Evolutionary conservation across 495 filamentous ascomycete species (phyloP), one percentile per base, ranked within the genome.

Genomic region (Tirmania nivea): DNA sequence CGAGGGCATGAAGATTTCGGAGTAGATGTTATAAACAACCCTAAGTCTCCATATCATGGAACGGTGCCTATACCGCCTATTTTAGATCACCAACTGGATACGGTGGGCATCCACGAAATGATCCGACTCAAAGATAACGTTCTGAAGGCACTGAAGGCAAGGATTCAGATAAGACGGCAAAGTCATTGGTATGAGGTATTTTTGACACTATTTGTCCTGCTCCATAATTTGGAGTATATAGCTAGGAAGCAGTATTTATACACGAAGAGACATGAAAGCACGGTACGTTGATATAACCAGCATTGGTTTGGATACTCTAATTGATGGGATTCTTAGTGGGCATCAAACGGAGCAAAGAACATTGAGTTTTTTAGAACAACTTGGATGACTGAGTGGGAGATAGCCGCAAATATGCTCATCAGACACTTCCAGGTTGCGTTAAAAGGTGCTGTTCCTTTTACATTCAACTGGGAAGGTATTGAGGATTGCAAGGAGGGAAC

Each of bases 81-180:
- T 31, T 69, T 77, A 68, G 71, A 71, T 12, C 71, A 72, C 17
- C 74, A 77, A 57, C 66, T 77, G 16, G 72, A 75, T 51, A 65
- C 70, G 52, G 62, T 75, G 34, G 59, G 75, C 34, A 75, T 75
- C 39, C 67, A 66, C 53, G 67, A 71, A 49, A 64, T 77, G 39
- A 69, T 73, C 42, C 67, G 68, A 35, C 63, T 75, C 20, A 70
- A 73, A 56, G 65, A 68, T 36, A 69, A 72, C 58, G 71, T 69
- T 11, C 67, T 70, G 52, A 69, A 69, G 21, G 71, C 73, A 55
- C 74, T 72, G 59, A 52, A 52, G 37, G 36, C 36, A 10, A 25
- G 49, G 21, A 19, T 31, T n/a, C 17, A 12, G 14, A 14, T 6
- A 8, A 45, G 39, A 19, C 39, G 39, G 17, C 34, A 53, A 14